phyloP scores from a whole-genome alignment of 257 asterid genomes.

The Osmanthus fragrans region DNA sequence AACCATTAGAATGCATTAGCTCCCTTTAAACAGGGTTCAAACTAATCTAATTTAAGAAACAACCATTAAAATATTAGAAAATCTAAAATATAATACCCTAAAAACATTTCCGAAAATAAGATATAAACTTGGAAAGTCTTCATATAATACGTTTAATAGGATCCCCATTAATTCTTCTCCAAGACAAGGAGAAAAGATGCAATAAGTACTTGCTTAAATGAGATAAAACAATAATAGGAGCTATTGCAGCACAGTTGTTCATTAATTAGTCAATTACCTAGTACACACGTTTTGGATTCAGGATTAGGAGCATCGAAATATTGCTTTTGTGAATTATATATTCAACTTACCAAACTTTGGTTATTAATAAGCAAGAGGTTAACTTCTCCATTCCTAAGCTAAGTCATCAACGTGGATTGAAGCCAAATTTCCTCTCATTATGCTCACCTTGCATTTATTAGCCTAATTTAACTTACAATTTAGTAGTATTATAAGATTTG shows the following conservation, averaged over 20 bases:
- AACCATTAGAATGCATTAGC: too few species aligned
- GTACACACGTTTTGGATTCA: background rate
- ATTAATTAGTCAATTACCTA: background rate
- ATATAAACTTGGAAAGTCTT: too few species aligned
- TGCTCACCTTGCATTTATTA: background rate
- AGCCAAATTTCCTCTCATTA: background rate
- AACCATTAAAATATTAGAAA: too few species aligned
- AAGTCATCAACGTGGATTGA: background rate
- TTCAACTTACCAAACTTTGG: background rate
- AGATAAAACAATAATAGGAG: background rate
- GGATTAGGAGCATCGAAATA: background rate
- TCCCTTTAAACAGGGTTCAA: too few species aligned
- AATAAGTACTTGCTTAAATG: background rate
- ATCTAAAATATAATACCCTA: too few species aligned
- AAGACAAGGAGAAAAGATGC: background rate
- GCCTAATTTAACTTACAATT: conserved; percentile 16
- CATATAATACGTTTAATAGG: too few species aligned
- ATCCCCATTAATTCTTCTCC: background rate
- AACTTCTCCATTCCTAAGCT: background rate
- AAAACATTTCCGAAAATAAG: too few species aligned
- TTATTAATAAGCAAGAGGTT: background rate
- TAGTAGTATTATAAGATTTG: background rate
- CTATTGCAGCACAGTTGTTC: background rate
- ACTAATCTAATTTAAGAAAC: too few species aligned
- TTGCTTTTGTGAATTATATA: background rate